phyloP scores from a whole-genome alignment of 1,284 basidiomycete genomes.

The Sporisorium graminicola region DNA sequence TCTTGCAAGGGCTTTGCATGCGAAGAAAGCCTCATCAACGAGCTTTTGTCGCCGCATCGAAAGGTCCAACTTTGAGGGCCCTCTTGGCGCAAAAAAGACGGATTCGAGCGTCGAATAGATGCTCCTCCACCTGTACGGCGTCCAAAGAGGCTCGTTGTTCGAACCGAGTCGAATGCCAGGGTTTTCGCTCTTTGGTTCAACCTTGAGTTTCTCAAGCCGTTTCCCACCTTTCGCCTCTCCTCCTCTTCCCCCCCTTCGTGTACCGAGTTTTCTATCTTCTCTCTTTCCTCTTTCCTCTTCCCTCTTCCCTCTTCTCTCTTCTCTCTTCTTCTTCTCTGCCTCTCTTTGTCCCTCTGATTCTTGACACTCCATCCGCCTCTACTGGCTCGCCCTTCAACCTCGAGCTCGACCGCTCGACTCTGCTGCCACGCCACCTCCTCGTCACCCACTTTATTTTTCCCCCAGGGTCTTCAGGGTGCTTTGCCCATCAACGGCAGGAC shows the following conservation, averaged over 20 bases:
- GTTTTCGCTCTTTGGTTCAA: constrained; percentile 19
- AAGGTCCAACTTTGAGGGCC: neutral
- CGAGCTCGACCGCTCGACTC: neutral
- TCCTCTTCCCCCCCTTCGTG: too few relatives aligned
- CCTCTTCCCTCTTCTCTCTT: neutral
- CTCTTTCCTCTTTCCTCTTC: neutral
- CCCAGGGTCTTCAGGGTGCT: neutral
- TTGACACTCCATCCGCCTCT: neutral
- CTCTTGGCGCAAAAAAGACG: neutral
- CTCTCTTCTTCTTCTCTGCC: neutral
- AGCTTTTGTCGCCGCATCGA: constrained; percentile 3
- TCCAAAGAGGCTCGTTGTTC: neutral
- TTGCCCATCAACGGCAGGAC: neutral
- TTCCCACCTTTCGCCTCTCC: neutral
- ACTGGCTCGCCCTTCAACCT: neutral
- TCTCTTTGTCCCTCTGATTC: neutral
- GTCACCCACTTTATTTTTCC: neutral
- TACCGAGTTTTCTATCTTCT: too few relatives aligned
- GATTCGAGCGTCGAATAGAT: constrained; percentile 3
- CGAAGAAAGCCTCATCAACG: neutral
- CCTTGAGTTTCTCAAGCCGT: constrained; percentile 20
- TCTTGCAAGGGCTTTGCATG: neutral
- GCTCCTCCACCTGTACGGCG: neutral
- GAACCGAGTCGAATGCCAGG: neutral
- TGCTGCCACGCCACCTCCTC: neutral